Evolutionary conservation across 108 stramenopile species (phyloP).

Genomic region (Pelagomonas calceolata): DNA sequence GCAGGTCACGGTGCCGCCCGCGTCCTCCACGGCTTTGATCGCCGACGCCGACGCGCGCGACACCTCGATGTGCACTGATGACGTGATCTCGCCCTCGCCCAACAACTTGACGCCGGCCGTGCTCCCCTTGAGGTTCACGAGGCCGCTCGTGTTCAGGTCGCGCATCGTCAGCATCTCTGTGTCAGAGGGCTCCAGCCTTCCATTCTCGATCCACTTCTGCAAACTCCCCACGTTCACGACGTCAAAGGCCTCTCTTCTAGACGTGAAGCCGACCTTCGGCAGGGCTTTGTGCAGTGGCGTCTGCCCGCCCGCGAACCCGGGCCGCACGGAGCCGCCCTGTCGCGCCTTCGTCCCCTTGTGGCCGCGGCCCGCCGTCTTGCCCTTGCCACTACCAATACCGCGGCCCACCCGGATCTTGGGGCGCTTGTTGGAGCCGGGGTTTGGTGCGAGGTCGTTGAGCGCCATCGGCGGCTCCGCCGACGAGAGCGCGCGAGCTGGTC

Average conservation of each 20-base stretch:
- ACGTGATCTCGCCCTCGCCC: slow-evolving; percentile 32
- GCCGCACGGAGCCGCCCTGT: slow-evolving; percentile 44
- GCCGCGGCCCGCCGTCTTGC: slow-evolving; percentile 90
- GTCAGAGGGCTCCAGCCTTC: slow-evolving; percentile 54
- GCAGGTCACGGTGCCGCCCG: slow-evolving; percentile 88
- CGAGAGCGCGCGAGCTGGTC: too few relatives aligned
- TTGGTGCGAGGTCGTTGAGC: neutral
- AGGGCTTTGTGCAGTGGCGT: slow-evolving; percentile 82
- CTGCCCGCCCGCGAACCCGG: slow-evolving; percentile 97
- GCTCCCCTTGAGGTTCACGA: slow-evolving; percentile 48
- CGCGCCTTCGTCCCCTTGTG: slow-evolving; percentile 92
- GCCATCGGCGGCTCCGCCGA: too few relatives aligned
- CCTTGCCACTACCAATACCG: slow-evolving; percentile 83
- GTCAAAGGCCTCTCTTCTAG: slow-evolving; percentile 26
- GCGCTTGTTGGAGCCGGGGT: slow-evolving; percentile 5
- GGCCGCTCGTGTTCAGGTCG: slow-evolving; percentile 71
- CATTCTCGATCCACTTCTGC: slow-evolving; percentile 85
- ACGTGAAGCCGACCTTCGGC: slow-evolving; percentile 89
- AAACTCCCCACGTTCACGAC: slow-evolving; percentile 66
- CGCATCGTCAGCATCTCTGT: slow-evolving; percentile 66
- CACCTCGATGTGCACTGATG: slow-evolving; percentile 75
- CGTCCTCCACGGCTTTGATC: slow-evolving; percentile 74
- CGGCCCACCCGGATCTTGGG: slow-evolving; percentile 76
- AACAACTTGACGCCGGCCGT: slow-evolving; percentile 79
- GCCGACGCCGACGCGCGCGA: slow-evolving; percentile 69